These are phyloP conservation scores for Aspergillus diversus DNA, from an alignment of 495 filamentous ascomycete genomes.

Conservation along the genomic window DNA sequence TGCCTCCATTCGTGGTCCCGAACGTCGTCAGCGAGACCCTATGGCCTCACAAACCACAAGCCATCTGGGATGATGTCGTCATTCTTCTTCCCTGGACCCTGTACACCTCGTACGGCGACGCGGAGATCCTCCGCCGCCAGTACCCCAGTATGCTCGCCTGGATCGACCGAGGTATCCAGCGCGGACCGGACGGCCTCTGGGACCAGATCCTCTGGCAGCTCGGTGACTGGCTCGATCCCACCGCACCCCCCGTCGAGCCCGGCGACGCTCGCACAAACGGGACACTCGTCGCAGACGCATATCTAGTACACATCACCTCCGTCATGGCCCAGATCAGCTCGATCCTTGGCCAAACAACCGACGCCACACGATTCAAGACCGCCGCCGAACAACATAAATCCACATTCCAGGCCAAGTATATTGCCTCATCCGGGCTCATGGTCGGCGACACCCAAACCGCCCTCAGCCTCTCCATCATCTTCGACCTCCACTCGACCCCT, in stretches of 20 bases:
- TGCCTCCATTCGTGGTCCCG: constrained; percentile 45
- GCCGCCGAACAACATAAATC: constrained; percentile 32
- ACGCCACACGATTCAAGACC: constrained; percentile 29
- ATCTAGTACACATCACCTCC: constrained; percentile 48
- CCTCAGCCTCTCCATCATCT: constrained; percentile 46
- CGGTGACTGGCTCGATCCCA: constrained; percentile 60
- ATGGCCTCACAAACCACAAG: constrained; percentile 37
- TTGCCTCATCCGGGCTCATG: constrained; percentile 42
- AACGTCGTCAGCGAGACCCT: constrained; percentile 36
- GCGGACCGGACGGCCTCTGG: constrained; percentile 46
- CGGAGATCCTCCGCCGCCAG: constrained; percentile 43
- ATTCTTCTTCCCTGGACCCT: constrained; percentile 51
- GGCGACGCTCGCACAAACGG: constrained; percentile 46
- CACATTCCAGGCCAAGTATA: constrained; percentile 49
- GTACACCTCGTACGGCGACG: constrained; percentile 49
- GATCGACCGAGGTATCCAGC: constrained; percentile 50
- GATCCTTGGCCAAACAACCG: constrained; percentile 32
- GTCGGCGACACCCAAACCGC: constrained; percentile 55
- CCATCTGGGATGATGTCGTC: constrained; percentile 54
- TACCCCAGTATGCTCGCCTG: constrained; percentile 50
- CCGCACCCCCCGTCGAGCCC: constrained; percentile 48
- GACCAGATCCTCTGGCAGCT: constrained; percentile 41
- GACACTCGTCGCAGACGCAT: constrained; percentile 54
- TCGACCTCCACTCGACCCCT: constrained; percentile 41
- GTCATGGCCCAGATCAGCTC: constrained; percentile 30